Base-by-base conservation (phyloP, 75 land plant genomes). In the Adiantum capillusveneris region DNA sequence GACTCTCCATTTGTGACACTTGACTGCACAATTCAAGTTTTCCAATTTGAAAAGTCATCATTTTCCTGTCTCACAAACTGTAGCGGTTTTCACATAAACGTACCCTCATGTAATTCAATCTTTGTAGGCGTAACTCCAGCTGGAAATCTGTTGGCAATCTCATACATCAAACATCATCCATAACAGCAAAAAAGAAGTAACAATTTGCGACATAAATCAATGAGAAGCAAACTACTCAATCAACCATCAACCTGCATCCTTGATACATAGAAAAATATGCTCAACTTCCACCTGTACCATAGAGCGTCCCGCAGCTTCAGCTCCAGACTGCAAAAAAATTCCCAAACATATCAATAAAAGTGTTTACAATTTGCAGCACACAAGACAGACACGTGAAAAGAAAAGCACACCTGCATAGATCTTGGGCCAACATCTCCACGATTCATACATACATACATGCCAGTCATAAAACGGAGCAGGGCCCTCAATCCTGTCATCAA, bases 381-480 rank as follows among this genome's bases (percentile, higher is more conserved):
- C n/a, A n/a, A n/a, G n/a, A n/a, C n/a, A n/a, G n/a, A n/a, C n/a
- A n/a, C n/a, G n/a, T n/a, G n/a, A n/a, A n/a, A n/a, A n/a, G n/a
- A n/a, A n/a, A n/a, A n/a, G n/a, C n/a, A 0, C 49, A 93, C 96
- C 90, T 86, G 80, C 25, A 53, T 73, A 37, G 76, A 42, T 54
- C 41, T 86, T 64, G 77, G 84, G 51, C 76, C 85, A 13, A 90
- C 78, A 76, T 95, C 96, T 65, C 91, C 99, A 62, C 99, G 78
- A 65, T 90, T 95, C 68, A 95, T 62, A 72, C 99, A 95, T 25
- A 86, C 92, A 77, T 84, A 86, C 19, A 90, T 50, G 49, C 99
- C 99, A 17, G 99, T 90, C 79, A 95, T 75, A 71, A 90, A 95
- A n/a, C 99, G 90, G 16, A 95, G 88, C 67, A 95, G 74, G 56